Percentiles rank a stretch among this genome's conserved stretches.
Evolutionary conservation across 2,329 filamentous ascomycete species (phyloP).

Genomic region (Monosporascus sp.): DNA sequence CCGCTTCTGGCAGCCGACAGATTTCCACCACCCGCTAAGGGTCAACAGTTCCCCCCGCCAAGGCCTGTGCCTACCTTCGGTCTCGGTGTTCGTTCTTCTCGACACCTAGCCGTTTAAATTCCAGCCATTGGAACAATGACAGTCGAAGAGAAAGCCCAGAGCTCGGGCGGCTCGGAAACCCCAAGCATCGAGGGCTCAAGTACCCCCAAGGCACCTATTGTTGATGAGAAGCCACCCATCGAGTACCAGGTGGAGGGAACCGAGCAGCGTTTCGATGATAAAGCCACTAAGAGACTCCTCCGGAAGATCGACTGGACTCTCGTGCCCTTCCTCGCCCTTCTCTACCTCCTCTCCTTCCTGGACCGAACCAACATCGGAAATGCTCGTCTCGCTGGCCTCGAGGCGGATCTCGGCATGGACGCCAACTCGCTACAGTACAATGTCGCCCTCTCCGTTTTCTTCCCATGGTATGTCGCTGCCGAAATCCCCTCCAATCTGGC

Average conservation of each 20-base stretch:
- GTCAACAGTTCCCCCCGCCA: too few relatives aligned
- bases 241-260: constrained; percentile 6
- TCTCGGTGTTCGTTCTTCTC: too few relatives aligned
- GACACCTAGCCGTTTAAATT: too few relatives aligned
- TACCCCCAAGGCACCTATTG: background rate
- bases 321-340: constrained; percentile 48
- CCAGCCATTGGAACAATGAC: background rate
- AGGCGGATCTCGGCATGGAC: constrained; percentile 27
- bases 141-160: background rate
- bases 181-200: constrained; percentile 1
- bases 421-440: constrained; percentile 23
- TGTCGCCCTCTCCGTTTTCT: constrained; percentile 37
- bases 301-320: constrained; percentile 45
- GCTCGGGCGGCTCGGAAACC: background rate
- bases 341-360: constrained; percentile 48
- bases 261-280: constrained; percentile 27
- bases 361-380: constrained; percentile 47
- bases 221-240: background rate
- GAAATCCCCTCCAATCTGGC: constrained; percentile 48
- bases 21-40: too few relatives aligned
- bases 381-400: constrained; percentile 32
- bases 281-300: constrained; percentile 39
- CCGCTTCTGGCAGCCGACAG: too few relatives aligned
- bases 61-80: too few relatives aligned
- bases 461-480: constrained; percentile 40